A percentile compares a stretch with the other conserved stretches of the same genome.
Evolutionary conservation across 2,329 filamentous ascomycete genomes (phyloP).

Genomic region (Domatiomyces globalis): DNA sequence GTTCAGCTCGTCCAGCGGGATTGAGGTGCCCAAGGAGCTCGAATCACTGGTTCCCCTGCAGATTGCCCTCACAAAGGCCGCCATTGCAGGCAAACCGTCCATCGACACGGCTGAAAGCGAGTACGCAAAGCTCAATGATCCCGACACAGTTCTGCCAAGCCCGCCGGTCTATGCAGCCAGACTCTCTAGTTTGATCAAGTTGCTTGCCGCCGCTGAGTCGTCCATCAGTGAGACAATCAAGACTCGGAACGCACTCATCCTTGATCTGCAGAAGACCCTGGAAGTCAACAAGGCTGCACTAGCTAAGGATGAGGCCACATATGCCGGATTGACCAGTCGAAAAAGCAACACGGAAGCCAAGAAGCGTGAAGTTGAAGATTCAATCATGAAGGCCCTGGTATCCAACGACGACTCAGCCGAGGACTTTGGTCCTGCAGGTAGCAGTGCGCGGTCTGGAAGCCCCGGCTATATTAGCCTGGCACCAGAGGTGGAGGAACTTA

Average conservation of each 20-base stretch:
- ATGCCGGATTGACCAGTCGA: constrained; percentile 50
- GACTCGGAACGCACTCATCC: constrained; percentile 62
- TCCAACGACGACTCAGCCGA: constrained; percentile 41
- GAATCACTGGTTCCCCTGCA: constrained; percentile 60
- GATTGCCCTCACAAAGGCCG: constrained; percentile 58
- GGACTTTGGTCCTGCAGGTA: constrained; percentile 26
- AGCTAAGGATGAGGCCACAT: constrained; percentile 52
- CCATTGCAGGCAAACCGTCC: constrained; percentile 51
- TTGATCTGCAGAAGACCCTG: constrained; percentile 68
- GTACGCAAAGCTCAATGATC: constrained; percentile 68
- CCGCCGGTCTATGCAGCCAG: constrained; percentile 85
- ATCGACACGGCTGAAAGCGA: constrained; percentile 62
- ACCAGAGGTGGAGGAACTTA: constrained; percentile 17
- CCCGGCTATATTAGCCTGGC: constrained; percentile 3
- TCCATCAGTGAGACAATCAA: constrained; percentile 83
- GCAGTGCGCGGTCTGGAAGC: constrained; percentile 1
- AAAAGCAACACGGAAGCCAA: constrained; percentile 62
- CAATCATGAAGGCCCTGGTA: constrained; percentile 72
- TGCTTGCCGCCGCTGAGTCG: constrained; percentile 71
- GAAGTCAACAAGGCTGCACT: constrained; percentile 58
- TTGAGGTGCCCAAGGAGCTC: constrained; percentile 58
- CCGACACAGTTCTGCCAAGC: constrained; percentile 53
- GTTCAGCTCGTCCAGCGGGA: constrained; percentile 44
- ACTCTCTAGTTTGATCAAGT: constrained; percentile 78
- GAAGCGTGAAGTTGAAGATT: constrained; percentile 78